Evolutionary conservation across 805 yeast genomes (phyloP).

Genomic region (Hanseniaspora vineae): DNA sequence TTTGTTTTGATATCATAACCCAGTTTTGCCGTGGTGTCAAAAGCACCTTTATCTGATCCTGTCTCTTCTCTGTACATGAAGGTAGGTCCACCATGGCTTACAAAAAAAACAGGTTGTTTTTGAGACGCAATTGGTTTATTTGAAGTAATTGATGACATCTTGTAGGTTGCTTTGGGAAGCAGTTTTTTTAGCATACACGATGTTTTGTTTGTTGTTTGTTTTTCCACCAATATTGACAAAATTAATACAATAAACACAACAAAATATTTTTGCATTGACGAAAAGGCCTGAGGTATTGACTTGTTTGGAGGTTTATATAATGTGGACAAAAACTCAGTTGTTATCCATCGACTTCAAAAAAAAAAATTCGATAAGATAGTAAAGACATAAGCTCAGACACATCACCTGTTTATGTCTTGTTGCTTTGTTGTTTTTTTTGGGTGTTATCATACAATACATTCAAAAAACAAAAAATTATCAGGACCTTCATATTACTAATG

Average conservation of each 20-base stretch:
- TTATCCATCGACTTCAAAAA: too few species aligned
- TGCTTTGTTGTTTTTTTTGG: neutral
- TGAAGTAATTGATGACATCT: neutral
- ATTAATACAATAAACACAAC: too few species aligned
- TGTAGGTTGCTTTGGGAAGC: neutral
- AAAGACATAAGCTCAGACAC: too few species aligned
- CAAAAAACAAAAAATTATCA: neutral
- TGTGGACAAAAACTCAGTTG: too few species aligned
- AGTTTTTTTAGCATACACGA: neutral
- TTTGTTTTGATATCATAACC: constrained; percentile 38
- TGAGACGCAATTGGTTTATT: neutral
- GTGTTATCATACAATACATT: too few species aligned
- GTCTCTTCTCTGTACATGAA: constrained; percentile 45
- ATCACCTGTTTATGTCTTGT: neutral
- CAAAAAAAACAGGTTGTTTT: constrained; percentile 43
- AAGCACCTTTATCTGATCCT: constrained; percentile 46
- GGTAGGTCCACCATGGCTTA: constrained; percentile 80
- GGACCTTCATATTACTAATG: too few species aligned
- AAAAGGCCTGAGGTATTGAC: too few species aligned
- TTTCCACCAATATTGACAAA: too few species aligned
- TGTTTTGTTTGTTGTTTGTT: too few species aligned
- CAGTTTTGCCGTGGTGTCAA: constrained; percentile 31
- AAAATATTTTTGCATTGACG: too few species aligned
- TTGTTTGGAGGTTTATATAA: too few species aligned
- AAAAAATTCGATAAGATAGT: too few species aligned